phyloP scores from a whole-genome alignment of 257 asterid genomes.

The Agastache rugosa region DNA sequence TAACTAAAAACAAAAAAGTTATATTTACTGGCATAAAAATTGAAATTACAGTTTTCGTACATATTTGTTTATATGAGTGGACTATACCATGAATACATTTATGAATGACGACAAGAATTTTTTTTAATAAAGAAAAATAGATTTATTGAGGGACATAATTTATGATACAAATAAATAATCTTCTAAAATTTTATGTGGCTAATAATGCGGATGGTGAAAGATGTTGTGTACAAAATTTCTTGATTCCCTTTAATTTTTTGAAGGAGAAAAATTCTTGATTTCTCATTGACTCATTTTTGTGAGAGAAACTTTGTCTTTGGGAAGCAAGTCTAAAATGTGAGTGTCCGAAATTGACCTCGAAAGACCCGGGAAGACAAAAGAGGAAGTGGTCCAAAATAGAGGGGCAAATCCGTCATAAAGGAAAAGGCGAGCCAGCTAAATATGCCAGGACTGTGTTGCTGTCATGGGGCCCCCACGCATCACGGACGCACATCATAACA shows the following conservation, averaged over 20 bases:
- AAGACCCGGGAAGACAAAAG: neutral
- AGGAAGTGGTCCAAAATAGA: neutral
- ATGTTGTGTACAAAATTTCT: neutral
- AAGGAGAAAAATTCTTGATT: slow-evolving; percentile 7
- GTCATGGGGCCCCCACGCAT: slow-evolving; percentile 57
- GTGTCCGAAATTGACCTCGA: slow-evolving; percentile 34
- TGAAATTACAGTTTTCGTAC: too few relatives aligned
- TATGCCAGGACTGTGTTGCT: slow-evolving; percentile 50
- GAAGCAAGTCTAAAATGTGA: neutral
- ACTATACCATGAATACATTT: too few relatives aligned
- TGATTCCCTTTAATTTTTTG: neutral
- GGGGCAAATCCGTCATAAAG: slow-evolving; percentile 49
- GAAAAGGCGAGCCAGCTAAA: slow-evolving; percentile 53
- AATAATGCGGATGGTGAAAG: neutral
- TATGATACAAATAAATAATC: neutral
- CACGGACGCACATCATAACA: slow-evolving; percentile 34
- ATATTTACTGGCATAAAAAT: too few relatives aligned
- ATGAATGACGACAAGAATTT: too few relatives aligned
- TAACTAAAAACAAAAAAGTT: neutral
- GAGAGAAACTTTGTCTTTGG: neutral
- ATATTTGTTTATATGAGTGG: too few relatives aligned
- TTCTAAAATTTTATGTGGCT: slow-evolving; percentile 24
- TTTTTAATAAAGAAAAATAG: too few relatives aligned
- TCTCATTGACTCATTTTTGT: neutral
- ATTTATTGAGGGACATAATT: too few relatives aligned